These are phyloP conservation scores for Byssochlamys sp. DNA, from an alignment of 2,329 filamentous ascomycete species.

Conservation along the genomic window DNA sequence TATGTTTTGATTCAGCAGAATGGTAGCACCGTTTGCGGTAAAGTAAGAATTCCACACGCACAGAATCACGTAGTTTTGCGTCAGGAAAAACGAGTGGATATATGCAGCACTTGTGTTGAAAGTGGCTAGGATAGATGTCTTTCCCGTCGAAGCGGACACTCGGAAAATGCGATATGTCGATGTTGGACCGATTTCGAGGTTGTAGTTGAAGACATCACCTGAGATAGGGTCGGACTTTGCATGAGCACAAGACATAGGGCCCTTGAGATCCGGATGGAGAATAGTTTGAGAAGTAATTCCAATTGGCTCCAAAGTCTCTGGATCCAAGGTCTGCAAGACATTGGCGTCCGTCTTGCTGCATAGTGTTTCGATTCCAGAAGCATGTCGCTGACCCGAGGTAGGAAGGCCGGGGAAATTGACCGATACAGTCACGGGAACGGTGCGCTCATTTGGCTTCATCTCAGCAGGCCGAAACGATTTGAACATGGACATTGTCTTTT, in stretches of 20 bases:
- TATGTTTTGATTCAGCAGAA: slow-evolving; percentile 58
- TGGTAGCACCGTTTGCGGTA: slow-evolving; percentile 46
- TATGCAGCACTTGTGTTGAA: slow-evolving; percentile 56
- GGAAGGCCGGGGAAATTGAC: slow-evolving; percentile 53
- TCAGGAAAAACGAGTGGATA: slow-evolving; percentile 74
- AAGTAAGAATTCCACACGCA: slow-evolving; percentile 62
- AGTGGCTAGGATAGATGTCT: slow-evolving; percentile 61
- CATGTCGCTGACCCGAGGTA: slow-evolving; percentile 17
- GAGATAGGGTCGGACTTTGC: slow-evolving; percentile 60
- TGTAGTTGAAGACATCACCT: slow-evolving; percentile 73
- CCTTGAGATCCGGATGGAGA: slow-evolving; percentile 60
- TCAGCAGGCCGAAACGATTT: slow-evolving; percentile 15
- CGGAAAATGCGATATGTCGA: slow-evolving; percentile 62
- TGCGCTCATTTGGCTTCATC: slow-evolving; percentile 34
- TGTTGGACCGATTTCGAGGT: slow-evolving; percentile 53
- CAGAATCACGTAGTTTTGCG: slow-evolving; percentile 59
- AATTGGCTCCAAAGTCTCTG: slow-evolving; percentile 62
- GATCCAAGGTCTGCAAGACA: slow-evolving; percentile 53
- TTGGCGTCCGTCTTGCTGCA: slow-evolving; percentile 53
- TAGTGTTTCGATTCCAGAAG: slow-evolving; percentile 38
- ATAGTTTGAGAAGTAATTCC: slow-evolving; percentile 50
- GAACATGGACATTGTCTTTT: slow-evolving; percentile 60
- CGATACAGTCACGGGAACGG: slow-evolving; percentile 58
- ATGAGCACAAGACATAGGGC: slow-evolving; percentile 60
- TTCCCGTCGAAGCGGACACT: slow-evolving; percentile 51